Evolutionary conservation across 1,139 yeast genomes (phyloP).

Genomic region (Taphrina deformans): DNA sequence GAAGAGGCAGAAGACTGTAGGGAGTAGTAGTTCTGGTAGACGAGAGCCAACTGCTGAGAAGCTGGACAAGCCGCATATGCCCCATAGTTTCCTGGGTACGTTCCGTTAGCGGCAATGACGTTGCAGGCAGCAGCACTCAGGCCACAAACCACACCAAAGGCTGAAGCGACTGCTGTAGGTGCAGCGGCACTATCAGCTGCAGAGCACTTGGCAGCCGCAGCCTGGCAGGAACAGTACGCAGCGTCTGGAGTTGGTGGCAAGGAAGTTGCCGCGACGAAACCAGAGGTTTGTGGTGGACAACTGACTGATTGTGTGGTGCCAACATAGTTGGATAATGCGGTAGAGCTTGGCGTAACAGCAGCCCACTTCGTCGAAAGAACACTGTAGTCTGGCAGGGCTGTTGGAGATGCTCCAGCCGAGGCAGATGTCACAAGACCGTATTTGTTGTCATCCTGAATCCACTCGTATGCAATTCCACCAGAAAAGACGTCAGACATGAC

Average conservation of each 20-base stretch:
- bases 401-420: slow-evolving; percentile 47
- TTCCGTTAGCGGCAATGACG: slow-evolving; percentile 54
- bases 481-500: slow-evolving; percentile 80
- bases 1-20: slow-evolving; percentile 41
- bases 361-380: slow-evolving; percentile 57
- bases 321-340: slow-evolving; percentile 53
- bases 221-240: slow-evolving; percentile 59
- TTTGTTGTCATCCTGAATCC: slow-evolving; percentile 79
- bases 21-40: slow-evolving; percentile 54
- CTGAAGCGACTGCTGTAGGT: slow-evolving; percentile 45
- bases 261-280: slow-evolving; percentile 50
- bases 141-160: slow-evolving; percentile 55
- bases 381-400: slow-evolving; percentile 56
- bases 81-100: slow-evolving; percentile 55
- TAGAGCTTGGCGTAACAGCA: slow-evolving; percentile 48
- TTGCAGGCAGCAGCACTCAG: slow-evolving; percentile 52
- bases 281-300: slow-evolving; percentile 46
- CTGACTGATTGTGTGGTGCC: slow-evolving; percentile 40
- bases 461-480: slow-evolving; percentile 93
- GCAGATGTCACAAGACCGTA: slow-evolving; percentile 75
- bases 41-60: slow-evolving; percentile 56
- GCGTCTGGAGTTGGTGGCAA: slow-evolving; percentile 60
- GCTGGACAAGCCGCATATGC: slow-evolving; percentile 57
- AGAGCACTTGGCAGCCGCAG: slow-evolving; percentile 55
- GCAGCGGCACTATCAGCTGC: slow-evolving; percentile 47